Conservation (phyloP, 495 filamentous ascomycete genomes). For the Neurospora pannonica region DNA sequence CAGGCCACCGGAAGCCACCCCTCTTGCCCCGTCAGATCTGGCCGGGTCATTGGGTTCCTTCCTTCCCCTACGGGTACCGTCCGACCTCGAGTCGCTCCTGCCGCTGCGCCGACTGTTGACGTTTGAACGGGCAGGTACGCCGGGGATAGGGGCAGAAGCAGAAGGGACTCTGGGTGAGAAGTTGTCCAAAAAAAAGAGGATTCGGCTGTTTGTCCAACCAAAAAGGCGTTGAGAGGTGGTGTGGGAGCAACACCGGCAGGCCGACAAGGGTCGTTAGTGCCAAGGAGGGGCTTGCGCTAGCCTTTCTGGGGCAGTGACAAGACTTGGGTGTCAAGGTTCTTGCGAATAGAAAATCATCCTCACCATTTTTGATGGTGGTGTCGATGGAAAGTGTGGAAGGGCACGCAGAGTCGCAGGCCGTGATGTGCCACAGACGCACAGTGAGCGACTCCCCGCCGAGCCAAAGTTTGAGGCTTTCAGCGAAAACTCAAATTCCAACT, state of each 20-base stretch:
- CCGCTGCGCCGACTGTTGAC: not conserved
- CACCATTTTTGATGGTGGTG: not conserved
- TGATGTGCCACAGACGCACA: not conserved
- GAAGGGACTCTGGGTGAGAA: slow-evolving; percentile 1
- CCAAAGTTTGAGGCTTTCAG: slow-evolving; percentile 6
- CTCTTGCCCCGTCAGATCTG: not conserved
- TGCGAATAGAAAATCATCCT: slow-evolving; percentile 4
- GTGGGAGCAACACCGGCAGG: slow-evolving; percentile 13
- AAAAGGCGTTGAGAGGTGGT: slow-evolving; percentile 1
- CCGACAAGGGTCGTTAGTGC: slow-evolving; percentile 16
- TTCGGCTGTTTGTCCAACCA: not conserved
- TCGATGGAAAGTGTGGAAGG: not conserved
- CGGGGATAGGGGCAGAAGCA: not conserved
- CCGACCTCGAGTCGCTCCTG: not conserved
- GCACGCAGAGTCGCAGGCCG: not conserved
- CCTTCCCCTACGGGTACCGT: not conserved
- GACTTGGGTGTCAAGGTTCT: not conserved
- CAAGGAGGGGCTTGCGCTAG: slow-evolving; percentile 5
- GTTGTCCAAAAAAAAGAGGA: not conserved
- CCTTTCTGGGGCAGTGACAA: slow-evolving; percentile 4
- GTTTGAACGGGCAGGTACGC: not conserved
- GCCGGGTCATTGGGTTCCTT: not conserved
- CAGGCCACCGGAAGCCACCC: not conserved
- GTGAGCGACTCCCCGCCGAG: not conserved
- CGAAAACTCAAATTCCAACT: slow-evolving; percentile 2